These are phyloP conservation scores for Physcomitrellopsis africana DNA, from an alignment of 225 moss, liverwort and hornwort genomes.

Conservation along the genomic window DNA sequence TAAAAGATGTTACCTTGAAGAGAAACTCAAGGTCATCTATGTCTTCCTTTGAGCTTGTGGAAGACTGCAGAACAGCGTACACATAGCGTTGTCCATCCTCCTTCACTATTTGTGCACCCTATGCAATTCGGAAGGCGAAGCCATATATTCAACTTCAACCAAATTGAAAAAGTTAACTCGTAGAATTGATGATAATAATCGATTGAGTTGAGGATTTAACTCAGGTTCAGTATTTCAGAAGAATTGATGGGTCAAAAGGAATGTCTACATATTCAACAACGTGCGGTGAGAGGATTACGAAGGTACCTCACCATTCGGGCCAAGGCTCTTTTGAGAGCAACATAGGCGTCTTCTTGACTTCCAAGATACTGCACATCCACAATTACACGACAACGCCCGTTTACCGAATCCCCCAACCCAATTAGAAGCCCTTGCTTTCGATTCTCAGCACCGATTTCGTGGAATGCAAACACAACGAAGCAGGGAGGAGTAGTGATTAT, in stretches of 20 bases:
- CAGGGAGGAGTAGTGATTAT: neutral
- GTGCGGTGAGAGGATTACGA: constrained; percentile 8
- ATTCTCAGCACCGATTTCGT: neutral
- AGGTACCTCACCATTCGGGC: constrained; percentile 69
- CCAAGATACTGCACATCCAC: constrained; percentile 67
- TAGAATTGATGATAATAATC: neutral
- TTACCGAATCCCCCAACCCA: too few species aligned
- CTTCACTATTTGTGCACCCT: constrained; percentile 74
- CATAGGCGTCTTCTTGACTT: constrained; percentile 59
- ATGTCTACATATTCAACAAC: neutral
- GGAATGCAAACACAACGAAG: neutral
- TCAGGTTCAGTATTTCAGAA: constrained; percentile 1
- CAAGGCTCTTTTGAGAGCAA: constrained; percentile 64
- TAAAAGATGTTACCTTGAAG: constrained; percentile 58
- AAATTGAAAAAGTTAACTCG: neutral
- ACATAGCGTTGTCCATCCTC: constrained; percentile 63
- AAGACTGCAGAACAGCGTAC: constrained; percentile 58
- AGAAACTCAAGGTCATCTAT: constrained; percentile 84
- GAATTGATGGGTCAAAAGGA: neutral
- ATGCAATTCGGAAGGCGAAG: constrained; percentile 5
- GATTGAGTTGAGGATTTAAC: neutral
- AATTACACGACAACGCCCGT: neutral
- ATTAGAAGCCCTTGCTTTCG: neutral
- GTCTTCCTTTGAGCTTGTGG: constrained; percentile 53
- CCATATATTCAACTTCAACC: neutral